Evolutionary conservation across 1,139 yeast genomes (phyloP).

Genomic region (Debaryomyces nepalensis): DNA sequence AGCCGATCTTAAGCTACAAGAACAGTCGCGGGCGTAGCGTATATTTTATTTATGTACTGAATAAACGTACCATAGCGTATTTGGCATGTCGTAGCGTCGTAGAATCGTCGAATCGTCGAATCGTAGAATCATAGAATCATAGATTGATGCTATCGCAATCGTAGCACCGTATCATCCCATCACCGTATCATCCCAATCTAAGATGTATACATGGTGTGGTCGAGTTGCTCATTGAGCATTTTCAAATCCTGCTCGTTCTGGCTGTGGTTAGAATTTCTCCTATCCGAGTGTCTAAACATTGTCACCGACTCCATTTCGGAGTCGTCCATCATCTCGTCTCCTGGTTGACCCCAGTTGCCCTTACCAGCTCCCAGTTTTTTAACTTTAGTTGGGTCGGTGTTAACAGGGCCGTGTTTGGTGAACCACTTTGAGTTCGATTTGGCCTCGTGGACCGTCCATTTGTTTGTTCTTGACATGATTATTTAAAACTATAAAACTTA

Average conservation of each 20-base stretch:
- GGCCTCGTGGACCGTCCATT: constrained; percentile 71
- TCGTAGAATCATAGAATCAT: no score
- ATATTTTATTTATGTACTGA: constrained; percentile 6
- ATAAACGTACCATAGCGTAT: constrained; percentile 7
- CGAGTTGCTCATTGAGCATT: constrained; percentile 30
- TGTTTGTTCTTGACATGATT: constrained; percentile 81
- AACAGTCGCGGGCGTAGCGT: constrained; percentile 14
- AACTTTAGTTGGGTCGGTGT: constrained; percentile 71
- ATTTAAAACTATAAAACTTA: neutral
- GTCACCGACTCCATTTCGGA: constrained; percentile 21
- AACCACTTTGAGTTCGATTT: constrained; percentile 70
- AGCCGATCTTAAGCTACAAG: constrained; percentile 35
- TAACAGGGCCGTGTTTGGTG: constrained; percentile 70
- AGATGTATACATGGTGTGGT: constrained; percentile 16
- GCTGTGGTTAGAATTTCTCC: constrained; percentile 50
- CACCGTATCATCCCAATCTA: no score
- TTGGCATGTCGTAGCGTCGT: constrained; percentile 4
- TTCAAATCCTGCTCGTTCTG: constrained; percentile 33
- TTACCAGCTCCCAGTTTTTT: constrained; percentile 89
- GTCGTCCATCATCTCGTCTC: constrained; percentile 62
- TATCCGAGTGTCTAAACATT: constrained; percentile 31
- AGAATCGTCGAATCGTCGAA: neutral
- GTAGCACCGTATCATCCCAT: no score
- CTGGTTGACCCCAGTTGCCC: constrained; percentile 74
- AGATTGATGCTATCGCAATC: no score